Base-by-base conservation (phyloP, 306 rosid genomes). In the Sphenostylis stenocarpa region DNA sequence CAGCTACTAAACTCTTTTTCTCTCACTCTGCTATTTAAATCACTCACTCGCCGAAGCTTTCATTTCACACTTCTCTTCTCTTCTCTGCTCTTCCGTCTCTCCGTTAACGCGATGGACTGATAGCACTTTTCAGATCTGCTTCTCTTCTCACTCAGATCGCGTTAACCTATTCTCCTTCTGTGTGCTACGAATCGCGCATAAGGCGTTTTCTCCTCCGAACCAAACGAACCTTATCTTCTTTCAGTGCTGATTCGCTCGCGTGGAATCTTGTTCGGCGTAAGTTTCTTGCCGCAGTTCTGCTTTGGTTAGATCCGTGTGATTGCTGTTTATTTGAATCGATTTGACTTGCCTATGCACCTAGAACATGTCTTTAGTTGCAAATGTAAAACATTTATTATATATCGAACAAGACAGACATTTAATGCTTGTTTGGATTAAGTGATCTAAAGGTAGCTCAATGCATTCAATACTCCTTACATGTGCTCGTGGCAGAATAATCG, bases 71-170 rank as follows among this genome's bases (percentile, higher is more conserved):
- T 6, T 17, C 39, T 14, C 15, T 53, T n/a, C 28, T 20, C 61
- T 53, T 21, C 53, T 12, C 51, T 45, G 15, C 26, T 56, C 65
- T 58, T 24, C 57, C 33, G n/a, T 19, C 61, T 20, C 29, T 65
- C 1, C 16, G 12, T 45, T 13, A 7, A 9, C 73, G 38, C 81
- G 2, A 85, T 85, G 86, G 58, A 49, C 71, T 36, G 71, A 71
- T 66, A 76, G 33, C 55, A 55, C 15, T 53, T 26, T 57, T 36
- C 81, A 78, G 90, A 90, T 86, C 91, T 70, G 73, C 73, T 31
- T 67, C 64, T 53, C 28, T 70, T 65, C 3, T 3, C 63, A 1
- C n/a, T 70, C 62, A 83, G 88, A 80, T 82, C 86, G 75, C 62
- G 17, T 62, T 39, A 45, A 0, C 34, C 6, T 3, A 29, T 45